Conservation (phyloP, 2,329 filamentous ascomycete genomes). For the Elsinoe perseae region DNA sequence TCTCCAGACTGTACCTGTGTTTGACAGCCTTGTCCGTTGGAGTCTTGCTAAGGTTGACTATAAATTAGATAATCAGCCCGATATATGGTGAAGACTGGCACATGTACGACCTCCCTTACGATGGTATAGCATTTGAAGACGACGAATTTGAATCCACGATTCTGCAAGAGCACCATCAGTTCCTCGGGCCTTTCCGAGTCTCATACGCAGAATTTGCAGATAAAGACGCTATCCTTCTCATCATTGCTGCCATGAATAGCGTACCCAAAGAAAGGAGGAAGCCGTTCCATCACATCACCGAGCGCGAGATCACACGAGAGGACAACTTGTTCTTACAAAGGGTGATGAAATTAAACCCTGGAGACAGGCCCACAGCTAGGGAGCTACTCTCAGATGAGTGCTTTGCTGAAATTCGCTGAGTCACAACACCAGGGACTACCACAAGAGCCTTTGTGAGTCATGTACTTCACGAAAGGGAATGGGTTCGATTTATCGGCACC, state of each 20-base stretch:
- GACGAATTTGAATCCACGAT: conserved; percentile 25
- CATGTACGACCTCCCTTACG: neutral
- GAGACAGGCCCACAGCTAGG: conserved; percentile 35
- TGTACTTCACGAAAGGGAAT: no score
- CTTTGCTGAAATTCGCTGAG: no score
- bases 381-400: conserved; percentile 34
- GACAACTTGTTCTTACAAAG: conserved; percentile 34
- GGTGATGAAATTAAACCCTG: conserved; percentile 40
- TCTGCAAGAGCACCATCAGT: conserved; percentile 22
- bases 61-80: no score
- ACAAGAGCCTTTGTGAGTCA: no score
- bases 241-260: conserved; percentile 15
- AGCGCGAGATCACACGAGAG: conserved; percentile 26
- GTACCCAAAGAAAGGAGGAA: conserved; percentile 5
- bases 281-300: conserved; percentile 23
- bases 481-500: no score
- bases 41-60: no score
- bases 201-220: conserved; percentile 23
- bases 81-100: no score
- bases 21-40: no score
- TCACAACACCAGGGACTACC: no score
- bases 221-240: conserved; percentile 15
- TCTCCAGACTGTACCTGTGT: no score
- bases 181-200: conserved; percentile 25
- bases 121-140: conserved; percentile 3